Evolutionary conservation across 352 stramenopile genomes (phyloP), one percentile per base, ranked within the genome.

Genomic region (Phytophthora brassicae): DNA sequence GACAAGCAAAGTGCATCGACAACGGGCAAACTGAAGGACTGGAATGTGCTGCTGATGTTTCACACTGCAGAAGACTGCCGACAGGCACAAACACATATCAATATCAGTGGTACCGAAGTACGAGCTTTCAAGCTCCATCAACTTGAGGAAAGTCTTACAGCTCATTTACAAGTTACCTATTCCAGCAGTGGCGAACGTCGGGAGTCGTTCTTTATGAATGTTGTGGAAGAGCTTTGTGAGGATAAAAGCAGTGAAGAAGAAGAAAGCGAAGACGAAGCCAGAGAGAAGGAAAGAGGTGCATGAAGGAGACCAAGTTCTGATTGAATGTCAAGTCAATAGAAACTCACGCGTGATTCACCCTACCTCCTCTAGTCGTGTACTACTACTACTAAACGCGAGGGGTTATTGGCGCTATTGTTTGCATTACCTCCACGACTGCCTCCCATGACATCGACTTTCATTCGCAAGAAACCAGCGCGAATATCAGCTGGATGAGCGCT

Each of bases 101-200:
- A 90, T 44, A 63, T 91, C 29, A 88, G 77, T 47, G 79, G 81
- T 26, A 83, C 80, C 3, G 84, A 90, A 63, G 84, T 93, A 46
- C 84, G 84, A 4, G 84, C 84, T 24, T 90, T 87, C 52, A 93
- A 93, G 60, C 64, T 93, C 51, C 74, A 86, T 38, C 81, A 88
- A 58, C 88, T 93, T 58, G 79, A 91, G 38, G 68, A 86, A 38
- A 88, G 79, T 43, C 62, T 93, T 42, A 86, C 70, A 24, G 74
- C 68, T 0, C 79, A 93, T 44, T 61, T 88, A 14, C 70, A 86
- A 43, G 72, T 90, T 41, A 86, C 74, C 44, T 75, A 81, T 36
- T 84, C 77, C 4, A 70, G 66, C 17, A 70, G 48, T 14, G 50
- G 46, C 9, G 57, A 77, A 22, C 53, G 71, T 35, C 53, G 61